Evolutionary conservation across 306 rosid genomes (phyloP).

Genomic region (Prunus davidiana): DNA sequence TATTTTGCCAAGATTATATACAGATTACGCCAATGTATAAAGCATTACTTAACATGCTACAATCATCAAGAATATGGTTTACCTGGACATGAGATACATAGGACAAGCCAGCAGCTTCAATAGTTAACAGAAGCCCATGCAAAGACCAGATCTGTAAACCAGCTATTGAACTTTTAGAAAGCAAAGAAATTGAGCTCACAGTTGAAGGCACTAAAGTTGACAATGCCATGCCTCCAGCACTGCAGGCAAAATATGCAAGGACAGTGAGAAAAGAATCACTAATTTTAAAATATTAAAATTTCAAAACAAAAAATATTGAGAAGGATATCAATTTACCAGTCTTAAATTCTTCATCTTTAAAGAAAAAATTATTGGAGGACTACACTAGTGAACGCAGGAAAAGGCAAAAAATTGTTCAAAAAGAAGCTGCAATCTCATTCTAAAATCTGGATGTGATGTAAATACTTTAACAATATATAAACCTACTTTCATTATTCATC

Average conservation of each 20-base stretch:
- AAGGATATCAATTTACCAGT: background rate
- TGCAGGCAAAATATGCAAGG: conserved; percentile 52
- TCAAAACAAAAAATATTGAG: background rate
- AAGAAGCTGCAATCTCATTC: background rate
- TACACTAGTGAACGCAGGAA: background rate
- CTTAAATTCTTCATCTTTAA: background rate
- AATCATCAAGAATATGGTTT: conserved; percentile 24
- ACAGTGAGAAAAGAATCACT: conserved; percentile 10
- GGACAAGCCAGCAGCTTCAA: conserved; percentile 98
- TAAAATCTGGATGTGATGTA: background rate
- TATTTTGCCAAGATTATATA: background rate
- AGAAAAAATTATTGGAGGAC: background rate
- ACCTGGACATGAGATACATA: conserved; percentile 98
- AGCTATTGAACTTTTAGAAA: conserved; percentile 78
- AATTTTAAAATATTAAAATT: background rate
- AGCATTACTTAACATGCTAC: conserved; percentile 19
- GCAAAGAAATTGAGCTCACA: conserved; percentile 76
- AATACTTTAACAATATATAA: background rate
- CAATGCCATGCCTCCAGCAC: conserved; percentile 99
- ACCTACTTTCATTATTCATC: background rate
- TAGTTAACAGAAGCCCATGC: conserved; percentile 95
- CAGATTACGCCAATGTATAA: background rate
- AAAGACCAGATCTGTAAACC: conserved; percentile 91
- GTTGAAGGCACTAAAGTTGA: conserved; percentile 94
- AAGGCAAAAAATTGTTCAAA: too few species aligned